These are phyloP conservation scores for Pseudophaeomoniella oleicola DNA, from an alignment of 2,329 filamentous ascomycete genomes.

Conservation along the genomic window DNA sequence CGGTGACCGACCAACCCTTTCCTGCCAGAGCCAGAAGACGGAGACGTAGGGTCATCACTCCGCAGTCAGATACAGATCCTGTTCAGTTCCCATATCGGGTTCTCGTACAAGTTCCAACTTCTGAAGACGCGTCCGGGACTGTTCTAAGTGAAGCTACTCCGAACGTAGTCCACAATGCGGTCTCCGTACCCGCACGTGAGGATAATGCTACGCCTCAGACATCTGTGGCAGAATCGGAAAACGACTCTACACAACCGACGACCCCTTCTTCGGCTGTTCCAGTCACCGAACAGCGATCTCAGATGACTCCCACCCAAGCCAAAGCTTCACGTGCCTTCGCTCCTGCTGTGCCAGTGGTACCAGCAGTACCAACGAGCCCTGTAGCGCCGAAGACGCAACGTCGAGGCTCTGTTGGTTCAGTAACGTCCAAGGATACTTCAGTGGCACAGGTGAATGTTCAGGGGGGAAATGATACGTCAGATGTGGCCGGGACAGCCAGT, in stretches of 20 bases:
- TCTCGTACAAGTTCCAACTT: constrained; percentile 23
- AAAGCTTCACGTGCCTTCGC: constrained; percentile 21
- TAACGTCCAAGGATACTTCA: constrained; percentile 9
- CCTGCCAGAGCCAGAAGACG: constrained; percentile 34
- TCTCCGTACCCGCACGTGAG: constrained; percentile 14
- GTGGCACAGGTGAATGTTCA: constrained; percentile 2
- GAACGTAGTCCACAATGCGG: constrained; percentile 4
- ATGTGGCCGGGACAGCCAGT: constrained; percentile 4
- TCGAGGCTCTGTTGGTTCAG: constrained; percentile 21
- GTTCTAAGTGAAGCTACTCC: constrained; percentile 9
- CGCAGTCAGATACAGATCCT: constrained; percentile 18
- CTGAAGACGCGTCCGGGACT: constrained; percentile 13
- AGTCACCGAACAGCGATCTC: constrained; percentile 14
- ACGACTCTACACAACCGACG: constrained; percentile 38
- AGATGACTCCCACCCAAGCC: constrained; percentile 15
- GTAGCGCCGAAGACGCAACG: constrained; percentile 18
- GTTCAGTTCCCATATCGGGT: constrained; percentile 34
- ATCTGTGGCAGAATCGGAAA: constrained; percentile 43
- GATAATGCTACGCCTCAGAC: constrained; percentile 43
- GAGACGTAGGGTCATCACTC: constrained; percentile 24
- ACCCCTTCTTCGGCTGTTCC: constrained; percentile 39
- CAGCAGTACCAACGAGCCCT: constrained; percentile 23
- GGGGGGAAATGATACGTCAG: constrained; percentile 1
- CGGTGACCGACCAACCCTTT: constrained; percentile 38
- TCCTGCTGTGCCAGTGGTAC: constrained; percentile 36